Base-by-base conservation (phyloP, 805 yeast genomes). In the Metahyphopichia silvanorum region DNA sequence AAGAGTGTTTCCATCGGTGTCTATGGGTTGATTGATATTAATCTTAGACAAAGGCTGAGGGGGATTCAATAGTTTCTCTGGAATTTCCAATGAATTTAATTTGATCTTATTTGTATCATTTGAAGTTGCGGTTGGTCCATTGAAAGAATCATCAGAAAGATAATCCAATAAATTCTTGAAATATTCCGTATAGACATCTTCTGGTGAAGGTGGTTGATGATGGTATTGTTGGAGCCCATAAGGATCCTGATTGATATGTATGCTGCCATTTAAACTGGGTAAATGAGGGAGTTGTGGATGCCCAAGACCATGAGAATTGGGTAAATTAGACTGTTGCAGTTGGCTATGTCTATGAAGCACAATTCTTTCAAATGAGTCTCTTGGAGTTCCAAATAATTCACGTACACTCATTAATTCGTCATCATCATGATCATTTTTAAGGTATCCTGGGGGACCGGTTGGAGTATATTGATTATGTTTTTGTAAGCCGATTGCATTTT, bases 1-100 rank as follows among this genome's bases (percentile, higher is more conserved):
- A 0, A 96, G 87, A 0, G 96, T 83, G 52, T 93, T 93, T 1
- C 98, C 97, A 37, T 82, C 77, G 46, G 86, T 94, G 58, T 94
- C 99, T 27, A 94, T 85, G 1, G 96, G 81, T 21, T 87, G 86
- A 49, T 87, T 93, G 31, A 89, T 68, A 38, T 77, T 74, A 22
- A 86, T 76, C 45, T 77, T 75, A n/a, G 51, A 41, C 2, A 63
- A 37, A 6, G 73, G 71, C 22, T 65, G 60, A 1, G 91, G 89
- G 5, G 85, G 83, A 32, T 66, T 59, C 19, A 66, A 53, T 17
- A 79, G 50, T 32, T 72, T 63, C 16, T 63, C 42, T 1, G 70
- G 70, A 5, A 63, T 51, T 1, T 35, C 34, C 3, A 37, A 35
- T 14, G 38, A 27, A 18, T 20, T 27, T 12, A 27, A n/a, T 18